Conservation (phyloP, 306 rosid species). For the Erythrophleum fordii region DNA sequence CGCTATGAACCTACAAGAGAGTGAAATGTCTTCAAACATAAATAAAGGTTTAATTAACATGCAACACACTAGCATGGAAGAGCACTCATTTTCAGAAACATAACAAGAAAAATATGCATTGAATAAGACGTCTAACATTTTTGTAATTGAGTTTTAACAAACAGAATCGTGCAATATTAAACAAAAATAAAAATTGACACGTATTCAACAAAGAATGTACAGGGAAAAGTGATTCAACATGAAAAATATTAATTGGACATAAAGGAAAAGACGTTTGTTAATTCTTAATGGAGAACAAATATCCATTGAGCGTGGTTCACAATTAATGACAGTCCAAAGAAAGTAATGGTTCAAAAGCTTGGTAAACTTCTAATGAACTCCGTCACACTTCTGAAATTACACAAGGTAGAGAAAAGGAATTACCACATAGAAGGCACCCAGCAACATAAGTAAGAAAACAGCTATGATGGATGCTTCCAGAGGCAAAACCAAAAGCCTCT, state of each 20-base stretch:
- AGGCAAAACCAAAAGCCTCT: constrained; percentile 93
- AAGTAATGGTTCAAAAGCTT: constrained; percentile 28
- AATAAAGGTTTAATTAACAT: neutral
- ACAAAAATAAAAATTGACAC: neutral
- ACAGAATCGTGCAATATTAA: neutral
- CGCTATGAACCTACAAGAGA: constrained; percentile 87
- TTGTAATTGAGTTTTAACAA: constrained; percentile 16
- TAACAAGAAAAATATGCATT: neutral
- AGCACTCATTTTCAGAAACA: neutral
- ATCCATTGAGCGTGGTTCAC: neutral
- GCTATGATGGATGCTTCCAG: constrained; percentile 82
- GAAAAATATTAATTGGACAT: constrained; percentile 1
- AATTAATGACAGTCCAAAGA: constrained; percentile 11
- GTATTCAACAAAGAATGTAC: constrained; percentile 19
- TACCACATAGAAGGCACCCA: constrained; percentile 99
- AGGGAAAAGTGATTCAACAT: neutral
- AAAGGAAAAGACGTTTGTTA: constrained; percentile 26
- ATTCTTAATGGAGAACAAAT: constrained; percentile 20
- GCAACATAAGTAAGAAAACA: constrained; percentile 77
- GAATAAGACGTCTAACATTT: neutral
- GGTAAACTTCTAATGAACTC: constrained; percentile 30
- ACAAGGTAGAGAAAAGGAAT: constrained; percentile 11
- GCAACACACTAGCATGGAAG: neutral
- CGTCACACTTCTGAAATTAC: constrained; percentile 30
- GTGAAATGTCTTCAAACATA: constrained; percentile 13